Conservation (phyloP, 73 alveolate genomes). For the Blepharisma japonicum region DNA sequence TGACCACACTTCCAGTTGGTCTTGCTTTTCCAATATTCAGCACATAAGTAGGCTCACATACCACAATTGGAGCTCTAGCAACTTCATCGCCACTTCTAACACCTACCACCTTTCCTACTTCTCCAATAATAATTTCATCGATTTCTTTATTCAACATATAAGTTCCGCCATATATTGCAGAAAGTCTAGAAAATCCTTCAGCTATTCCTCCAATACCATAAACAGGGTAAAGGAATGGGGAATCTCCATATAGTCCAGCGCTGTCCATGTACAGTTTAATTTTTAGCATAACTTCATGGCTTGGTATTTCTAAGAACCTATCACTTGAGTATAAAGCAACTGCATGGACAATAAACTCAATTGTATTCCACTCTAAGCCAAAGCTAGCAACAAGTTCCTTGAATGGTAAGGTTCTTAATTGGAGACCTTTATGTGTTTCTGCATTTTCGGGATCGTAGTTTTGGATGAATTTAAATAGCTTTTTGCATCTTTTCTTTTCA, state of each 20-base stretch:
- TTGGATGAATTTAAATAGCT: conserved; percentile 33
- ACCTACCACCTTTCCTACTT: conserved; percentile 36
- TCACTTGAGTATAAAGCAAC: conserved; percentile 88
- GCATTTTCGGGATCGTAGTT: conserved; percentile 30
- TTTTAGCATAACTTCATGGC: conserved; percentile 57
- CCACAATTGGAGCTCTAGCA: conserved; percentile 38
- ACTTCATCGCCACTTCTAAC: conserved; percentile 40
- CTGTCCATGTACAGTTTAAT: conserved; percentile 77
- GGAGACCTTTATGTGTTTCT: conserved; percentile 26
- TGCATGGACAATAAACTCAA: conserved; percentile 98
- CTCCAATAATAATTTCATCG: conserved; percentile 44
- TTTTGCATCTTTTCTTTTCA: conserved; percentile 45
- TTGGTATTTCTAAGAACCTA: conserved; percentile 37
- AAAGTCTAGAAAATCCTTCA: conserved; percentile 91
- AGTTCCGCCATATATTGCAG: conserved; percentile 97
- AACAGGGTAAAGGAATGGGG: conserved; percentile 98
- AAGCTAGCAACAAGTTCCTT: conserved; percentile 45
- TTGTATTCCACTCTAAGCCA: conserved; percentile 89
- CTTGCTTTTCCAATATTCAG: conserved; percentile 21
- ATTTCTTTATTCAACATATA: conserved; percentile 70
- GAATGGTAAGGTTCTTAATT: conserved; percentile 14
- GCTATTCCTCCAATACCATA: conserved; percentile 98
- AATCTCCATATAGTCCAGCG: conserved; percentile 70
- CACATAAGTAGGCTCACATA: conserved; percentile 47
- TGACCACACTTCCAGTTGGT: conserved; percentile 30